Conservation (phyloP, 352 stramenopile genomes). For the Lagenidium giganteum region DNA sequence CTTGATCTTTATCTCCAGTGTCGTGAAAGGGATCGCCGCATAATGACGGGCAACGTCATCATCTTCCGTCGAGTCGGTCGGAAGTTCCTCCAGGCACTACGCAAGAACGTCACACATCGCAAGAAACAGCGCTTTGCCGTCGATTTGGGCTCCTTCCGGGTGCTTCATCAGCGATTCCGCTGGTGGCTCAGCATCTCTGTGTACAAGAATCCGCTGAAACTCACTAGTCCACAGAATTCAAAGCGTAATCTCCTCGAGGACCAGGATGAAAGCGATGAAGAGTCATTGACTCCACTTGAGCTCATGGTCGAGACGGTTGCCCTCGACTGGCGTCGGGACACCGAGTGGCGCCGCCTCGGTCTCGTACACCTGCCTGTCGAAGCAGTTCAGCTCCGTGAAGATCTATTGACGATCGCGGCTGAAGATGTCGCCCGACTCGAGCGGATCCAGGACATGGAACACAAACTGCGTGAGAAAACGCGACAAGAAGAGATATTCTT, state of each 20-base stretch:
- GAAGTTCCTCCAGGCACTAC: slow-evolving; percentile 9
- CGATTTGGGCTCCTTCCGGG: slow-evolving; percentile 22
- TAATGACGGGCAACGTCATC: slow-evolving; percentile 21
- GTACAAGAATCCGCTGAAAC: slow-evolving; percentile 17
- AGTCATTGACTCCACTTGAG: slow-evolving; percentile 2
- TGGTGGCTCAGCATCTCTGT: slow-evolving; percentile 17
- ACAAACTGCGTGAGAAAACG: slow-evolving; percentile 14
- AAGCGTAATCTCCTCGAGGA: background rate
- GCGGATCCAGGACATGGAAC: slow-evolving; percentile 17
- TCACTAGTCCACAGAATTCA: background rate
- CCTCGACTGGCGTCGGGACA: slow-evolving; percentile 27
- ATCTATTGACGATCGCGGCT: slow-evolving; percentile 9
- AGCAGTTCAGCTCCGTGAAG: slow-evolving; percentile 6
- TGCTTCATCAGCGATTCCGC: slow-evolving; percentile 18
- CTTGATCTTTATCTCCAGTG: slow-evolving; percentile 24
- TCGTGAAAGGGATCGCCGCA: slow-evolving; percentile 22
- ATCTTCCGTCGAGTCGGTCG: slow-evolving; percentile 20
- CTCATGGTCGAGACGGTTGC: background rate
- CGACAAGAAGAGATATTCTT: slow-evolving; percentile 21
- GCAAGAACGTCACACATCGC: slow-evolving; percentile 5
- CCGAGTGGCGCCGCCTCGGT: slow-evolving; percentile 18
- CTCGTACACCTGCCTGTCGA: slow-evolving; percentile 14
- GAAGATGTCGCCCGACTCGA: slow-evolving; percentile 9
- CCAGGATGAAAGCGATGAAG: slow-evolving; percentile 1
- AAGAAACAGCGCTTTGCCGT: slow-evolving; percentile 27